Percentiles rank a stretch among this genome's conserved stretches.
Evolutionary conservation across 2,329 filamentous ascomycete genomes (phyloP).

Genomic region (Pseudogymnoascus destructans): DNA sequence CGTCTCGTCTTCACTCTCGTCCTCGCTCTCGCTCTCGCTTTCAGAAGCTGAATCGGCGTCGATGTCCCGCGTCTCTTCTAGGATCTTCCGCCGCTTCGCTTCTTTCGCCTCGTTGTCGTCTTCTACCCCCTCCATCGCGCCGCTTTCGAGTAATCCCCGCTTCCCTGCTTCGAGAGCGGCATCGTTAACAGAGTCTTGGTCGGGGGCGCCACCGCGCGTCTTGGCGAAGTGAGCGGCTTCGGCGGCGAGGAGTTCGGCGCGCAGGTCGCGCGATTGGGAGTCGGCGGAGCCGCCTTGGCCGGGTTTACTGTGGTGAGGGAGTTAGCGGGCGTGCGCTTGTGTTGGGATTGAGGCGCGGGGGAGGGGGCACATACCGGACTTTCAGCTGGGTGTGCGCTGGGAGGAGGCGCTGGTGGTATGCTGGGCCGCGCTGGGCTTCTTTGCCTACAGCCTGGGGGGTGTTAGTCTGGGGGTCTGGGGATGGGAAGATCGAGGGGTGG

Average conservation of each 20-base stretch:
- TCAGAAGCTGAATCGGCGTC: constrained; percentile 65
- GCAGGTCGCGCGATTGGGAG: constrained; percentile 58
- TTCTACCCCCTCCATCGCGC: constrained; percentile 26
- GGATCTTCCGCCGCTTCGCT: constrained; percentile 70
- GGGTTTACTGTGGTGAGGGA: constrained; percentile 41
- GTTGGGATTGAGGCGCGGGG: background rate
- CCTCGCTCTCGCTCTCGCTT: constrained; percentile 48
- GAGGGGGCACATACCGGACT: constrained; percentile 44
- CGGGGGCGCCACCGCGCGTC: constrained; percentile 48
- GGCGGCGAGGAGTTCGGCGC: constrained; percentile 77
- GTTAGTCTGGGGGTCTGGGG: constrained; percentile 20
- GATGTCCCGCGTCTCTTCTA: constrained; percentile 78
- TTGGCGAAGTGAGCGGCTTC: constrained; percentile 82
- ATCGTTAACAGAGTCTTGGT: constrained; percentile 28
- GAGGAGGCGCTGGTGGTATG: constrained; percentile 90
- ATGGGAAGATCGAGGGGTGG: background rate
- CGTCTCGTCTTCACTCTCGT: constrained; percentile 67
- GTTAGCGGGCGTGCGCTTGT: constrained; percentile 15
- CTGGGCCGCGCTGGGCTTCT: constrained; percentile 82
- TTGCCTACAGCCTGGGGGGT: constrained; percentile 66
- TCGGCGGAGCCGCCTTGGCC: constrained; percentile 81
- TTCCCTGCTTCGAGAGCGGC: constrained; percentile 41
- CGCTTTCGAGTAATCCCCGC: constrained; percentile 44
- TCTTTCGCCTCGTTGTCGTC: constrained; percentile 57
- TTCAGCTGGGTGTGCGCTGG: constrained; percentile 92